A percentile compares a stretch with the other conserved stretches of the same genome.
phyloP scores from a whole-genome alignment of 495 filamentous ascomycete genomes.

The Polyplosphaeria fusca region DNA sequence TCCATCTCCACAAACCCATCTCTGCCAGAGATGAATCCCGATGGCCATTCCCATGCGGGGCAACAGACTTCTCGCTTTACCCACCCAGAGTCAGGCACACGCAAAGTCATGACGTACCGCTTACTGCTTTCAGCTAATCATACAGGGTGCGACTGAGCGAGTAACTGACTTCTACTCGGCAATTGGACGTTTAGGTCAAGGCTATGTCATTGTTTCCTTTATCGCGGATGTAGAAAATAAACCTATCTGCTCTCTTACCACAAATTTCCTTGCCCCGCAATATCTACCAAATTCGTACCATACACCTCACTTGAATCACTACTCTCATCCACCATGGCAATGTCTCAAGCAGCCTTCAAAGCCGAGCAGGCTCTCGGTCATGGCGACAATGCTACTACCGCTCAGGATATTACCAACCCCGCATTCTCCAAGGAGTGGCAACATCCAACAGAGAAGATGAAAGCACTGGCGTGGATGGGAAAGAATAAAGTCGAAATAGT shows the following conservation, averaged over 20 bases:
- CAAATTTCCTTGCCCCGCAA: constrained; percentile 1
- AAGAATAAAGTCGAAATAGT: constrained; percentile 60
- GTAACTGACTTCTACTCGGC: background rate
- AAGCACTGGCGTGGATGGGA: constrained; percentile 69
- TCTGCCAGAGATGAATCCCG: too few species aligned
- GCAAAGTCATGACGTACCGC: background rate
- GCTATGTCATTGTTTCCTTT: constrained; percentile 24
- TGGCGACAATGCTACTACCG: constrained; percentile 53
- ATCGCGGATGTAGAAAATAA: background rate
- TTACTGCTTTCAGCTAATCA: too few species aligned
- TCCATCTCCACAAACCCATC: too few species aligned
- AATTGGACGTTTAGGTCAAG: background rate
- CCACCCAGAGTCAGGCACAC: too few species aligned
- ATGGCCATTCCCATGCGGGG: too few species aligned
- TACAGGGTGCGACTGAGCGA: background rate
- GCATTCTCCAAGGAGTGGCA: constrained; percentile 41
- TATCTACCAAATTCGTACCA: background rate
- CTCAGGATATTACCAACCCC: constrained; percentile 55
- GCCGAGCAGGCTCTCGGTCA: constrained; percentile 67
- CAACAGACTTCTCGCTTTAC: too few species aligned
- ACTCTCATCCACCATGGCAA: constrained; percentile 35
- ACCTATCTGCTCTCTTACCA: background rate
- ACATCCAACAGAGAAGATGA: constrained; percentile 58
- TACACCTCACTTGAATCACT: background rate
- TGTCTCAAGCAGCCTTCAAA: constrained; percentile 60